Base-by-base conservation (phyloP, 164 flowering plant genomes). In the Nymphaea thermarum region DNA sequence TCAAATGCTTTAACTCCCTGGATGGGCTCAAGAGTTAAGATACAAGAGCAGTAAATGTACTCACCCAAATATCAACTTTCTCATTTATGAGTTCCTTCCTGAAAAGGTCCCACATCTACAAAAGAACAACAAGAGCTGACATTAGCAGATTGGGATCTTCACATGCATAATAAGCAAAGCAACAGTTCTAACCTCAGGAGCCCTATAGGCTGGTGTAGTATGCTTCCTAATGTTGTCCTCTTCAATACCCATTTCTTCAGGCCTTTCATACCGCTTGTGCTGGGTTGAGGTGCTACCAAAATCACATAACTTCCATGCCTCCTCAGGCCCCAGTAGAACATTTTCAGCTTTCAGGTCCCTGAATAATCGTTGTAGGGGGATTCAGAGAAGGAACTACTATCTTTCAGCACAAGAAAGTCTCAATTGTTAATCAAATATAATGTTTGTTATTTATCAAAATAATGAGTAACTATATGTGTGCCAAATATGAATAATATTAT, bases 21-120 rank as follows among this genome's bases (percentile, higher is more conserved):
- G 7, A 61, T 2, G 5, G 17, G 17, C 41, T n/a, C 17, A 61
- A 8, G 16, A 61, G 10, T n/a, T 2, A 61, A 61, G 11, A 61
- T 2, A 61, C 16, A n/a, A 61, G 63, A 6, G n/a, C n/a, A 12
- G 60, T 17, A 42, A 44, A 62, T 15, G 60, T 15, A 82, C 97
- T 81, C 82, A 95, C 99, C 99, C 98, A 95, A 63, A 95, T 95
- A 77, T 95, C 99, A 2, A 95, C 99, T 78, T 95, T 95, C 89
- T 95, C 99, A 64, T 69, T 92, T 74, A 95, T 86, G 71, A 87
- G 69, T 72, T 95, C 99, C 76, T 82, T 89, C 61, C 93, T 85
- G 67, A 80, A 87, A 67, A 95, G 76, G 80, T 95, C 99, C 98
- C 99, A 95, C 99, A 95, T 95, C 99, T 92, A 78, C 36, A 65